phyloP scores from a whole-genome alignment of 441 rosid genomes.

The Populus trichocarpa region DNA sequence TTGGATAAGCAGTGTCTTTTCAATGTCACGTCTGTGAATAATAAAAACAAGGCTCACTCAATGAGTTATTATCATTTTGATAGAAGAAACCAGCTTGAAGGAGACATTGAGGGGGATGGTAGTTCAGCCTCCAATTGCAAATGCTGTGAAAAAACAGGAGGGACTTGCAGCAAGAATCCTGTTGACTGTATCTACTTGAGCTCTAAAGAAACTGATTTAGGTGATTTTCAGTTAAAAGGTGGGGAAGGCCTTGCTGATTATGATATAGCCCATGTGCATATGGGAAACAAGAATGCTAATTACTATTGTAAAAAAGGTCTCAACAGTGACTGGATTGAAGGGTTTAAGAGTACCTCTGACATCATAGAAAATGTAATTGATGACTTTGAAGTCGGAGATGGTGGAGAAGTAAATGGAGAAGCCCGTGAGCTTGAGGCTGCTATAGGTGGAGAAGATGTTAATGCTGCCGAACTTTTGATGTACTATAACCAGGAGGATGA shows the following conservation, averaged over 20 bases:
- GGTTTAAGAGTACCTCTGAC: conserved; percentile 23
- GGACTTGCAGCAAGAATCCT: conserved; percentile 13
- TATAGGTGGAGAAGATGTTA: conserved; percentile 35
- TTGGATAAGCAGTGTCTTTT: conserved; percentile 52
- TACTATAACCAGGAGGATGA: conserved; percentile 51
- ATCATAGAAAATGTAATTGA: conserved; percentile 17
- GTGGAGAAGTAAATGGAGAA: conserved; percentile 31
- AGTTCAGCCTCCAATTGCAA: conserved; percentile 21
- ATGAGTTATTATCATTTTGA: conserved; percentile 31
- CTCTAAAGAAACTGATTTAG: conserved; percentile 28
- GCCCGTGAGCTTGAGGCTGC: conserved; percentile 31
- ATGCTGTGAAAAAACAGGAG: conserved; percentile 14
- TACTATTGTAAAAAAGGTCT: conserved; percentile 12
- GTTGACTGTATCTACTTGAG: conserved; percentile 15
- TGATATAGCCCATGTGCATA: conserved; percentile 19
- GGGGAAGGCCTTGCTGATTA: conserved; percentile 18
- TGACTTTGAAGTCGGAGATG: conserved; percentile 24
- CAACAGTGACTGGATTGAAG: conserved; percentile 26
- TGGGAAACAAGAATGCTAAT: conserved; percentile 11
- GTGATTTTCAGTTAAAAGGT: conserved; percentile 23
- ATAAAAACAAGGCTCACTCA: conserved; percentile 19
- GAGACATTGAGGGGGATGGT: conserved; percentile 14
- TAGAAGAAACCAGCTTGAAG: conserved; percentile 24
- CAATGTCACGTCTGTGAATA: conserved; percentile 18
- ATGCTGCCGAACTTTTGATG: conserved; percentile 49